Evolutionary conservation across 1,284 basidiomycete genomes (phyloP), one percentile per base, ranked within the genome.

Genomic region (Ustilago cynodontis): DNA sequence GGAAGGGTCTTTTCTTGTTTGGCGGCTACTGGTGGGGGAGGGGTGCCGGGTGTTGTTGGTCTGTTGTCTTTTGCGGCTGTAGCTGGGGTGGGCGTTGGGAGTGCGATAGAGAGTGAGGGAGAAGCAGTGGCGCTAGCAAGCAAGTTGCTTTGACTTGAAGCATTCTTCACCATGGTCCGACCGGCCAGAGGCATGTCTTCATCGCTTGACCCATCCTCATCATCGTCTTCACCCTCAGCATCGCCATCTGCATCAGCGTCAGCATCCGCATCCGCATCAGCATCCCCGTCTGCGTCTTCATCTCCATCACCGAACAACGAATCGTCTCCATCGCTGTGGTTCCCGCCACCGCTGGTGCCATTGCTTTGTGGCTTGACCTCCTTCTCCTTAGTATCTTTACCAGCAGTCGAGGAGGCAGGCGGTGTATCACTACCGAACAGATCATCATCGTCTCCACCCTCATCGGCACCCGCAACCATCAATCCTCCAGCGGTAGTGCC

Each of bases 191-290:
- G 79, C 71, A 75, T 65, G 41, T 77, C 76, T n/a, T 78, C 73
- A 31, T 78, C 75, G n/a, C 70, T 70, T 8, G 65, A 75, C 18
- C 86, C 86, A 81, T 73, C 59, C 0, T 76, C 86, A 64, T 89
- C 89, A 10, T 77, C 79, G 10, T 85, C 59, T 9, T 64, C 58
- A 29, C 43, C 63, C 13, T 67, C 64, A 11, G 31, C 65, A 26
- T 65, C 65, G 26, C 14, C 57, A 37, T 61, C 63, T 1, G 49
- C 71, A 41, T 79, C 77, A 14, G 56, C 66, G 26, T 80, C 77
- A 6, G 29, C 67, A 52, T 78, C 78, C 9, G 13, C 71, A 24
- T 81, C 81, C 22, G 33, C 80, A 52, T 81, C 77, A 18, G n/a
- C 65, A 10, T 83, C 80, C 13, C 20, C 57, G 35, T 82, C 82